These are phyloP conservation scores for Ophiostoma quercus DNA, from an alignment of 2,329 filamentous ascomycete genomes.

Conservation along the genomic window DNA sequence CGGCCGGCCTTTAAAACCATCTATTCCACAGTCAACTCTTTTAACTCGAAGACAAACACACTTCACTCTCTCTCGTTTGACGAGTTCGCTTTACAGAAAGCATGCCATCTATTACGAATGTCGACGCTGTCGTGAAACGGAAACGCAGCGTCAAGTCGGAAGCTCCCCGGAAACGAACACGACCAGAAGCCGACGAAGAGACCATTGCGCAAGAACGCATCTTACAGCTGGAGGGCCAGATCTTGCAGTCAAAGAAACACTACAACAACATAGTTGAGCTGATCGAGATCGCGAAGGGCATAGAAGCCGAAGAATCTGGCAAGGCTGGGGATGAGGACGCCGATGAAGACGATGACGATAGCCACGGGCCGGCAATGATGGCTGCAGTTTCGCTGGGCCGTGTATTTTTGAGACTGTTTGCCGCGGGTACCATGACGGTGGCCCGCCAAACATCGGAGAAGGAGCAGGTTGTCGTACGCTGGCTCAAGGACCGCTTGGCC, in stretches of 20 bases:
- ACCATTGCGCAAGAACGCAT: constrained; percentile 57
- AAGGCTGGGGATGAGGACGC: constrained; percentile 7
- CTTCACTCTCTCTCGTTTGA: background rate
- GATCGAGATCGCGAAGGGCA: constrained; percentile 51
- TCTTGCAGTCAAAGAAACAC: constrained; percentile 79
- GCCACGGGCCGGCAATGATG: constrained; percentile 46
- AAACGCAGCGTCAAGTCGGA: constrained; percentile 45
- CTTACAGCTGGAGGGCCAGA: constrained; percentile 69
- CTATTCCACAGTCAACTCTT: background rate
- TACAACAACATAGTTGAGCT: constrained; percentile 85
- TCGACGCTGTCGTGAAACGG: constrained; percentile 39
- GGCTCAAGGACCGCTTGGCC: constrained; percentile 69
- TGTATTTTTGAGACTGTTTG: constrained; percentile 76
- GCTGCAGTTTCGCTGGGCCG: constrained; percentile 79
- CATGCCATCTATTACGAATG: constrained; percentile 20
- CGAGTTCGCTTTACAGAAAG: background rate
- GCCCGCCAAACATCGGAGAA: constrained; percentile 63
- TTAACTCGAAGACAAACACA: background rate
- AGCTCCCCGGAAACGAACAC: constrained; percentile 47
- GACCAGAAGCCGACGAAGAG: constrained; percentile 35
- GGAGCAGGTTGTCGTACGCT: constrained; percentile 67
- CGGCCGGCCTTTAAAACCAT: background rate
- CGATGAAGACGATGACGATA: constrained; percentile 11
- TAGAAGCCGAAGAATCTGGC: constrained; percentile 33
- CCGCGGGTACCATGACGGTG: constrained; percentile 63